phyloP scores from a whole-genome alignment of 2,329 filamentous ascomycete genomes.

The Neonectria faginata region DNA sequence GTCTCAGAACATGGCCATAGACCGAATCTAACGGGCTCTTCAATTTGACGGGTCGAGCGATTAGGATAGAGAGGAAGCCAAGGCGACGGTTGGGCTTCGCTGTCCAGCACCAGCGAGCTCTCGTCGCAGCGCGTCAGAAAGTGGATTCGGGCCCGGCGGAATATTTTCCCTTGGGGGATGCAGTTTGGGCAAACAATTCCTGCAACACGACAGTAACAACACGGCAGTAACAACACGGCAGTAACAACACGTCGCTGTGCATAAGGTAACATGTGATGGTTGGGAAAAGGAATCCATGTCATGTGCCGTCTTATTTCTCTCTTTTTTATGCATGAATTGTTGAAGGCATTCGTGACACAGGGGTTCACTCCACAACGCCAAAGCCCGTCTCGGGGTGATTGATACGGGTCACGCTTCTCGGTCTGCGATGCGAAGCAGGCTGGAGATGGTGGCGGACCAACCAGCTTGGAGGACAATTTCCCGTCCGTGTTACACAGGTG shows the following conservation, averaged over 20 bases:
- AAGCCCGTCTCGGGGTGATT: background rate
- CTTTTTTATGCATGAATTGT: background rate
- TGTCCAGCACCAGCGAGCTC: slow-evolving; percentile 23
- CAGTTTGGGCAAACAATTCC: slow-evolving; percentile 2
- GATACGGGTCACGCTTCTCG: background rate
- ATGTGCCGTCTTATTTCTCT: background rate
- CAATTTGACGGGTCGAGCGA: slow-evolving; percentile 5
- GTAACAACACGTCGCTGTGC: background rate
- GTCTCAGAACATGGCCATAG: slow-evolving; percentile 16
- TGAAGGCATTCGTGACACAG: background rate
- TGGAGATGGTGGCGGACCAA: background rate
- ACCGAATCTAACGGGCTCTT: slow-evolving; percentile 3
- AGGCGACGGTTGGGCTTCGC: slow-evolving; percentile 23
- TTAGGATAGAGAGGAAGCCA: slow-evolving; percentile 19
- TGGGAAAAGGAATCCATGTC: background rate
- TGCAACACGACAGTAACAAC: slow-evolving; percentile 9
- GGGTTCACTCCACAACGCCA: background rate
- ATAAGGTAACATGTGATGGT: slow-evolving; percentile 1
- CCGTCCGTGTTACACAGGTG: background rate
- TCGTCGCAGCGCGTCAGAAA: slow-evolving; percentile 25
- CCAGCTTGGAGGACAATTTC: background rate
- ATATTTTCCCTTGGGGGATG: slow-evolving; percentile 27
- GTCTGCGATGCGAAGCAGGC: background rate
- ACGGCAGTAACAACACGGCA: background rate
- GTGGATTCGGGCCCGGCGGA: slow-evolving; percentile 26